A percentile compares a stretch with the other conserved stretches of the same genome.
These are phyloP conservation scores for Chamaecrista fasciculata DNA, from an alignment of 306 rosid species.

Conservation along the genomic window DNA sequence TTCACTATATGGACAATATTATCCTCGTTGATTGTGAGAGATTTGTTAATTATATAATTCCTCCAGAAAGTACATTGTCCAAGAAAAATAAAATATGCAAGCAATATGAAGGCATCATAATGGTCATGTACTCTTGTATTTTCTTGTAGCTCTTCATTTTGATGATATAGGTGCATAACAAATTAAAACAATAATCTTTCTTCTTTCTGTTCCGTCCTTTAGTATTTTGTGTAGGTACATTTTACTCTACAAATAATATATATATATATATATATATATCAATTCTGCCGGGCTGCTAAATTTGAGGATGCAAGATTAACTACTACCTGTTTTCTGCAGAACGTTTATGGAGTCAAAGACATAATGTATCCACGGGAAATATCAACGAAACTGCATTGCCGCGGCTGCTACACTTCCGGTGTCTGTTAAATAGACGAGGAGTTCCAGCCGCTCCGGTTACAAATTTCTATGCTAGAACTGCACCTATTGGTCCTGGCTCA, in stretches of 20 bases:
- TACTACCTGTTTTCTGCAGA: slow-evolving; percentile 41
- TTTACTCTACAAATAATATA: too few relatives aligned
- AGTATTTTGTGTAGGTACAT: too few relatives aligned
- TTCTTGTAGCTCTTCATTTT: background rate
- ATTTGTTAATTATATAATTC: slow-evolving; percentile 3
- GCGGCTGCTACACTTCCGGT: slow-evolving; percentile 74
- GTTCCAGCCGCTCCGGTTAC: slow-evolving; percentile 82
- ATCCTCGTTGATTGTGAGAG: background rate
- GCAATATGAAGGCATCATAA: background rate
- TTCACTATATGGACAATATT: background rate
- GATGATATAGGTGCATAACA: background rate
- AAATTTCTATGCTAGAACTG: slow-evolving; percentile 57
- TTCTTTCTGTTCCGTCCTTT: background rate
- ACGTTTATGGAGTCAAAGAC: slow-evolving; percentile 82
- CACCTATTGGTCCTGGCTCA: slow-evolving; percentile 81
- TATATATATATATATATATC: background rate
- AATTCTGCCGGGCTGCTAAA: background rate
- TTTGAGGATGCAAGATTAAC: slow-evolving; percentile 24
- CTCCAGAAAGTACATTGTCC: slow-evolving; percentile 4
- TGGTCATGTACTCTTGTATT: background rate
- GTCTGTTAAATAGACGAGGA: slow-evolving; percentile 80
- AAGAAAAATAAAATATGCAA: background rate
- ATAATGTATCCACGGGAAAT: slow-evolving; percentile 38
- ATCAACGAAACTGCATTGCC: slow-evolving; percentile 47
- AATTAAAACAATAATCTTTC: background rate